Percentiles rank a stretch among this genome's conserved stretches.
These are phyloP conservation scores for Schwanniomyces pseudopolymorphus DNA, from an alignment of 805 yeast species.

Conservation along the genomic window DNA sequence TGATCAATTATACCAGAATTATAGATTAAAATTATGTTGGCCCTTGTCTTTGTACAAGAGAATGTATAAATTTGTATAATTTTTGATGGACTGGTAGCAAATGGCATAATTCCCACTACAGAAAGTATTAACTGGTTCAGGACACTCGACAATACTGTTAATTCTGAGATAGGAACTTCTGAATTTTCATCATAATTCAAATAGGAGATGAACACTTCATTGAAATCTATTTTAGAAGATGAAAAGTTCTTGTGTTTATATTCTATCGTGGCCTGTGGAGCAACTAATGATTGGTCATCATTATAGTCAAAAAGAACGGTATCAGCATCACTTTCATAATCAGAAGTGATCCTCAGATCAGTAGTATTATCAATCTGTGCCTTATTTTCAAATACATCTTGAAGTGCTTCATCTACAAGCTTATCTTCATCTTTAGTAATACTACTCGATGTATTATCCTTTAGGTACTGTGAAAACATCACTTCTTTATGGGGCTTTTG, in stretches of 20 bases:
- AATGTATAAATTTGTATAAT: slow-evolving; percentile 11
- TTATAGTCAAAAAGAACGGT: slow-evolving; percentile 25
- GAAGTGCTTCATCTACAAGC: slow-evolving; percentile 1
- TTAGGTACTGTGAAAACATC: slow-evolving; percentile 6
- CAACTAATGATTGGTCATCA: slow-evolving; percentile 4
- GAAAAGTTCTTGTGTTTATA: slow-evolving; percentile 7
- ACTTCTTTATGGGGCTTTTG: background rate
- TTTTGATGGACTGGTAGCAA: slow-evolving; percentile 1
- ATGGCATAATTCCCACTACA: background rate
- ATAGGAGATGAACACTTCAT: slow-evolving; percentile 6
- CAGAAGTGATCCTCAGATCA: background rate
- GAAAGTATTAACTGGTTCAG: background rate
- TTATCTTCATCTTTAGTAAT: background rate
- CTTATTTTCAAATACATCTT: slow-evolving; percentile 2
- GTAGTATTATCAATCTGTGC: background rate
- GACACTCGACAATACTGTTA: slow-evolving; percentile 1
- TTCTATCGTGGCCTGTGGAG: slow-evolving; percentile 1
- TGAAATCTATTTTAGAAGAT: slow-evolving; percentile 11
- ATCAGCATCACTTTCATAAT: slow-evolving; percentile 27
- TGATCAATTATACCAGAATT: slow-evolving; percentile 11
- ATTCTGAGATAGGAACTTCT: background rate
- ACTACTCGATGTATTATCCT: background rate
- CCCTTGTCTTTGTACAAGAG: background rate
- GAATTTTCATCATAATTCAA: slow-evolving; percentile 9
- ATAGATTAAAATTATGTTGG: slow-evolving; percentile 7